Conservation (phyloP, 257 asterid genomes). For the Solanum etuberosum region DNA sequence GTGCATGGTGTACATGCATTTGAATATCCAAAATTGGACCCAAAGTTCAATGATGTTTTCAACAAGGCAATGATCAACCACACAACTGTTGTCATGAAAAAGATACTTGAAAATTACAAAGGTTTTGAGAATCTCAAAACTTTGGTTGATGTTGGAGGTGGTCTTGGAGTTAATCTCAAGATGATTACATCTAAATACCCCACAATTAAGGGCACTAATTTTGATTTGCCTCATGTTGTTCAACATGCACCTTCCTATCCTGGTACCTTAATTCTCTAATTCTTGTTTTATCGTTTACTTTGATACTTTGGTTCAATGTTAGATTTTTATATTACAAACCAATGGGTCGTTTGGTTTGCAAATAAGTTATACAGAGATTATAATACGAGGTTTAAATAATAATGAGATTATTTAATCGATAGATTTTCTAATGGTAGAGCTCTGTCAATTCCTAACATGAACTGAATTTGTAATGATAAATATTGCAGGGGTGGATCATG, state of each 20-base stretch:
- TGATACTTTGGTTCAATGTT: neutral
- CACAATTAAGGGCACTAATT: slow-evolving; percentile 22
- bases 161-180: slow-evolving; percentile 23
- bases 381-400: neutral
- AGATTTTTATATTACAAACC: neutral
- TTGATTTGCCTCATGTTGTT: slow-evolving; percentile 29
- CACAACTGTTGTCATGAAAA: slow-evolving; percentile 9
- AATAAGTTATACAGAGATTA: neutral
- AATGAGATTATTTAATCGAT: neutral
- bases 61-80: slow-evolving; percentile 22
- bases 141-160: slow-evolving; percentile 39
- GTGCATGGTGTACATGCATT: slow-evolving; percentile 21
- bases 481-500: slow-evolving; percentile 32
- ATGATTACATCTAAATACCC: slow-evolving; percentile 24
- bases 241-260: slow-evolving; percentile 25
- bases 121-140: slow-evolving; percentile 22
- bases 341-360: neutral
- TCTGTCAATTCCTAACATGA: neutral
- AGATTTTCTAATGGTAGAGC: neutral
- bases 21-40: slow-evolving; percentile 9
- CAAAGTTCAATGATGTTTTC: slow-evolving; percentile 14
- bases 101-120: slow-evolving; percentile 14
- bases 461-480: neutral
- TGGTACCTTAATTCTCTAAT: neutral
- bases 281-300: neutral